Percentiles rank a stretch among this genome's conserved stretches.
These are phyloP conservation scores for Boletus coccyginus DNA, from an alignment of 768 basidiomycete species.

Conservation along the genomic window DNA sequence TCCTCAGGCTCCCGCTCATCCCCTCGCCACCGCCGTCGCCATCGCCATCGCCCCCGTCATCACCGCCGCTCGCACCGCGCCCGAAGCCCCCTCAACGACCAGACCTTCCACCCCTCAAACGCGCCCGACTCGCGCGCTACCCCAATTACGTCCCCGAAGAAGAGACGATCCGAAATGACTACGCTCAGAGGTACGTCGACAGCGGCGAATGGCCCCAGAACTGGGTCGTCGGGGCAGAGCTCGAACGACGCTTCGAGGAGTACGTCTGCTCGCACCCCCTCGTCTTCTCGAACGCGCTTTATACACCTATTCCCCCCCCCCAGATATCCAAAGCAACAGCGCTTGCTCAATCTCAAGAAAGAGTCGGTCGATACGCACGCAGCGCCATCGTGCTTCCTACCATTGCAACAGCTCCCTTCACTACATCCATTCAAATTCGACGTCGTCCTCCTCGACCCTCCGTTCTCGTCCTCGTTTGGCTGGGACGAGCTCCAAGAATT, in stretches of 20 bases:
- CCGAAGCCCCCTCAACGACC: constrained; percentile 38
- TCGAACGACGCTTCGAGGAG: constrained; percentile 92
- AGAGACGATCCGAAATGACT: constrained; percentile 96
- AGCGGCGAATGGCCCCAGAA: constrained; percentile 93
- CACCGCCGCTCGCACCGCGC: constrained; percentile 37
- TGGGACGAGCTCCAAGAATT: constrained; percentile 84
- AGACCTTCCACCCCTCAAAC: constrained; percentile 68
- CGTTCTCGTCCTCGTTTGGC: constrained; percentile 79
- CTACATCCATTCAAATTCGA: constrained; percentile 79
- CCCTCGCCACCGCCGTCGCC: constrained; percentile 55
- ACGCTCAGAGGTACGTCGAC: constrained; percentile 86
- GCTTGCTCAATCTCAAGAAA: constrained; percentile 81
- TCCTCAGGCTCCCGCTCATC: constrained; percentile 57
- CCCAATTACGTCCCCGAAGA: constrained; percentile 88
- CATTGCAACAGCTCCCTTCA: constrained; percentile 52
- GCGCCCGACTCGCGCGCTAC: constrained; percentile 67
- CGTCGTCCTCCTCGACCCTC: constrained; percentile 87
- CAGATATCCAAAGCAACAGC: constrained; percentile 94
- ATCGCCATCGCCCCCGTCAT: constrained; percentile 46
- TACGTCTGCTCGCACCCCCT: constrained; percentile 40
- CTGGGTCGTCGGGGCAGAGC: constrained; percentile 86
- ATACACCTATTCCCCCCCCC: neutral
- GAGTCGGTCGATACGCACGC: constrained; percentile 67
- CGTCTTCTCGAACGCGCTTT: neutral
- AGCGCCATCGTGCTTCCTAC: constrained; percentile 71